Percentiles rank a stretch among this genome's conserved stretches.
Conservation (phyloP, 257 asterid species). For the Solanum corneliomulleri region DNA sequence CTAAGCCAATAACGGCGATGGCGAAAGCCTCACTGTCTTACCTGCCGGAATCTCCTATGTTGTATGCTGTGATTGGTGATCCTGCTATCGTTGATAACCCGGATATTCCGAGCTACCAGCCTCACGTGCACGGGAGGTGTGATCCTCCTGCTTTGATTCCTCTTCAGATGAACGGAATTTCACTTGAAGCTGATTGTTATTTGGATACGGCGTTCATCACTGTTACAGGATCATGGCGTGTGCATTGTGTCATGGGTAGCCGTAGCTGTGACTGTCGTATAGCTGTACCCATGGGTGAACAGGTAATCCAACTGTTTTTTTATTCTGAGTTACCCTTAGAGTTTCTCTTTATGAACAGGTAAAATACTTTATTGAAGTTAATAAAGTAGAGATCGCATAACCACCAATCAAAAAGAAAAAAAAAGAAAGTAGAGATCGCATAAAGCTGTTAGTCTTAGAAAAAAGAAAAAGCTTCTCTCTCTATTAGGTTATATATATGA, state of each 20-base stretch:
- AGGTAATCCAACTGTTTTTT: constrained; percentile 27
- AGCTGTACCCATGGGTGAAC: constrained; percentile 92
- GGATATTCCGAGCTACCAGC: constrained; percentile 97
- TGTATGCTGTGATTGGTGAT: constrained; percentile 66
- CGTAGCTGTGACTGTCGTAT: constrained; percentile 67
- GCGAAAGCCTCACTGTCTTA: constrained; percentile 30
- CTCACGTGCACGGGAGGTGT: constrained; percentile 92
- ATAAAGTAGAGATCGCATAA: neutral
- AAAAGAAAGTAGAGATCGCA: neutral
- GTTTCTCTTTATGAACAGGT: neutral
- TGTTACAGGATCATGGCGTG: constrained; percentile 66
- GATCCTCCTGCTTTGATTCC: constrained; percentile 91
- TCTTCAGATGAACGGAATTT: constrained; percentile 70
- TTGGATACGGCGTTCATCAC: constrained; percentile 71
- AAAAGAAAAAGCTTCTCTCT: neutral
- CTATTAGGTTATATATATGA: neutral
- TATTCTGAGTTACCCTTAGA: too few species aligned
- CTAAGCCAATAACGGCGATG: constrained; percentile 60
- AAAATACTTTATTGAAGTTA: neutral
- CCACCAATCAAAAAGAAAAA: neutral
- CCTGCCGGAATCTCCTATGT: constrained; percentile 67
- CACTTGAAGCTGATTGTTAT: constrained; percentile 55
- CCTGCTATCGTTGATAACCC: constrained; percentile 90
- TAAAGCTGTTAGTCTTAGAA: neutral
- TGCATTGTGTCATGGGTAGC: constrained; percentile 91